These are phyloP conservation scores for Salix dunnii DNA, from an alignment of 345 rosid species.

Conservation along the genomic window DNA sequence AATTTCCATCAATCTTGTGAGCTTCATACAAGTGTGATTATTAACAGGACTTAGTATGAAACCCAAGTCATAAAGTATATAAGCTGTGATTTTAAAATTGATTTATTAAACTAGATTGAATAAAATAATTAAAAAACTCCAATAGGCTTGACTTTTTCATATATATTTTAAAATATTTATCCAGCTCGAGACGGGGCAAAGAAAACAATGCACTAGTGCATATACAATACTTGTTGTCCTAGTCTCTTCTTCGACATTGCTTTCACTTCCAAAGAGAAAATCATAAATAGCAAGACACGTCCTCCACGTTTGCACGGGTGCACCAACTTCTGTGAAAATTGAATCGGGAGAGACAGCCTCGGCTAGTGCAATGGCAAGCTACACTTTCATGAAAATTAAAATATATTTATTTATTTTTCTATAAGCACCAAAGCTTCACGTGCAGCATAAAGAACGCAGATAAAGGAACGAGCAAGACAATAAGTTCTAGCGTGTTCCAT, in stretches of 20 bases:
- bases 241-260: not conserved
- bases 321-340: not conserved
- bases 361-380: conserved; percentile 21
- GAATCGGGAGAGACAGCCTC: conserved; percentile 9
- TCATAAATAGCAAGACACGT: conserved; percentile 9
- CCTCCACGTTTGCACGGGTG: not conserved
- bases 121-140: too few species aligned
- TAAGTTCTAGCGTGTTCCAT: not conserved
- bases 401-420: not conserved
- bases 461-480: not conserved
- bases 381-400: not conserved
- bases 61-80: too few species aligned
- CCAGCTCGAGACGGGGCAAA: too few species aligned
- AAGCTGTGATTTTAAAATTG: too few species aligned
- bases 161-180: too few species aligned
- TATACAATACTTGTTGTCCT: not conserved
- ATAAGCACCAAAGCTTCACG: not conserved
- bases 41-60: too few species aligned
- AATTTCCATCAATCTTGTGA: too few species aligned
- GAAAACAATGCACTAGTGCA: too few species aligned
- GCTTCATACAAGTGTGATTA: too few species aligned
- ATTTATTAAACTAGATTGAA: too few species aligned
- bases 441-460: not conserved
- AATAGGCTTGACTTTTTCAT: too few species aligned
- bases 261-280: not conserved